Evolutionary conservation across 768 basidiomycete species (phyloP).

Genomic region (Boletales sp.): DNA sequence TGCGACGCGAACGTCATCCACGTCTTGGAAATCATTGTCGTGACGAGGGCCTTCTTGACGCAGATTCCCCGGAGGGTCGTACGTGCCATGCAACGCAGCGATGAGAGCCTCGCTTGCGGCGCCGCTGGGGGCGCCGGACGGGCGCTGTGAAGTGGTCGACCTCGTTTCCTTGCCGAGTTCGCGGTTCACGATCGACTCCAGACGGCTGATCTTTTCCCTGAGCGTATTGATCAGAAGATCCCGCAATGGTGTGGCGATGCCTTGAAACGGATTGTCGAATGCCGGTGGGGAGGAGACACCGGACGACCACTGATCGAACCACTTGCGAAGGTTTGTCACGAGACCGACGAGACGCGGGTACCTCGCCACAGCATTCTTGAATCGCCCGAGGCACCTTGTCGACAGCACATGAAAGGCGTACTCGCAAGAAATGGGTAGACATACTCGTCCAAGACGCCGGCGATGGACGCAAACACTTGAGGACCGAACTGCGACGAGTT

Average conservation of each 20-base stretch:
- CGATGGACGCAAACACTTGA: constrained; percentile 44
- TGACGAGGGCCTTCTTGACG: constrained; percentile 55
- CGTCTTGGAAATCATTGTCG: constrained; percentile 61
- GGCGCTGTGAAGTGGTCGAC: constrained; percentile 8
- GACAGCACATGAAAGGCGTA: constrained; percentile 2
- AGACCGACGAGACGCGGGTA: constrained; percentile 42
- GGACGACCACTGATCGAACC: constrained; percentile 47
- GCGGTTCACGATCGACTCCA: constrained; percentile 47
- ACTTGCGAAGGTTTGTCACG: constrained; percentile 40
- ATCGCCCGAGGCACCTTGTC: constrained; percentile 47
- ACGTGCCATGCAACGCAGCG: constrained; percentile 38
- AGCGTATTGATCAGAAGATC: constrained; percentile 33
- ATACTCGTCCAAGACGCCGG: constrained; percentile 51
- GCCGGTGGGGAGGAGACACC: constrained; percentile 37
- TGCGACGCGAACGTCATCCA: constrained; percentile 58
- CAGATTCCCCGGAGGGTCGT: constrained; percentile 54
- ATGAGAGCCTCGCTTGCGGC: constrained; percentile 34
- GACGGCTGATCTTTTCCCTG: constrained; percentile 28
- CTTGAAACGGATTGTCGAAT: constrained; percentile 46
- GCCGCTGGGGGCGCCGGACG: background rate
- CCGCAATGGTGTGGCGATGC: constrained; percentile 27
- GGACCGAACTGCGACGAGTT: constrained; percentile 30
- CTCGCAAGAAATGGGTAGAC: constrained; percentile 20
- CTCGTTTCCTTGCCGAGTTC: constrained; percentile 40
- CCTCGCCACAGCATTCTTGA: constrained; percentile 49